These are phyloP conservation scores for Crithidia expoeki DNA, from an alignment of 208 protist genomes.

Conservation along the genomic window DNA sequence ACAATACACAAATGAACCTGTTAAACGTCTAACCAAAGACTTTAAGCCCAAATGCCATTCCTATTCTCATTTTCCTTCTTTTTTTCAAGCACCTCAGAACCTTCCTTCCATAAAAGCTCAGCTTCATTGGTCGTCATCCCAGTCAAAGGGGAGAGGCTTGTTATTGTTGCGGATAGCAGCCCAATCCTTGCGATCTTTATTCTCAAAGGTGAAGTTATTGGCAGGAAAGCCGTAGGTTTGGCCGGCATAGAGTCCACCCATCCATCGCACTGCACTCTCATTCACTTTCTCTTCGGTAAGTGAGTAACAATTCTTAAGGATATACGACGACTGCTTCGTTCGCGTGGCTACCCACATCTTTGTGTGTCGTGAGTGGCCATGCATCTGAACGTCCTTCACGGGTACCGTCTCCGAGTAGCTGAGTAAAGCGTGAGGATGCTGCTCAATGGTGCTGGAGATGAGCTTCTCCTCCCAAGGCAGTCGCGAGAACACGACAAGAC, in stretches of 20 bases:
- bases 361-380: constrained; percentile 79
- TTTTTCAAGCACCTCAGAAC: too few relatives aligned
- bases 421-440: constrained; percentile 82
- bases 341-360: constrained; percentile 84
- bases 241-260: constrained; percentile 76
- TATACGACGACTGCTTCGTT: constrained; percentile 58
- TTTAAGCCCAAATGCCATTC: too few relatives aligned
- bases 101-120: background rate
- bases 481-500: constrained; percentile 78
- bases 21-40: too few relatives aligned
- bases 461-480: constrained; percentile 84
- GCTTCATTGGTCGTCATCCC: constrained; percentile 46
- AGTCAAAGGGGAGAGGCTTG: constrained; percentile 61
- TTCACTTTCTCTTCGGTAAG: constrained; percentile 71
- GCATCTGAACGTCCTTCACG: constrained; percentile 60
- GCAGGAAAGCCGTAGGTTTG: constrained; percentile 88
- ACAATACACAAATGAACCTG: too few relatives aligned
- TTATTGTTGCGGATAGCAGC: constrained; percentile 43
- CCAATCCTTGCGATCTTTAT: constrained; percentile 60
- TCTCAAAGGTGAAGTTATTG: constrained; percentile 86
- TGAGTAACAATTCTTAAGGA: constrained; percentile 64
- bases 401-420: constrained; percentile 70
- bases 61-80: too few relatives aligned
- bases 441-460: constrained; percentile 49
- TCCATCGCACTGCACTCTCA: constrained; percentile 79